A percentile compares a stretch with the other conserved stretches of the same genome.
phyloP scores from a whole-genome alignment of 352 stramenopile genomes.

The Globisporangium orthogonon region DNA sequence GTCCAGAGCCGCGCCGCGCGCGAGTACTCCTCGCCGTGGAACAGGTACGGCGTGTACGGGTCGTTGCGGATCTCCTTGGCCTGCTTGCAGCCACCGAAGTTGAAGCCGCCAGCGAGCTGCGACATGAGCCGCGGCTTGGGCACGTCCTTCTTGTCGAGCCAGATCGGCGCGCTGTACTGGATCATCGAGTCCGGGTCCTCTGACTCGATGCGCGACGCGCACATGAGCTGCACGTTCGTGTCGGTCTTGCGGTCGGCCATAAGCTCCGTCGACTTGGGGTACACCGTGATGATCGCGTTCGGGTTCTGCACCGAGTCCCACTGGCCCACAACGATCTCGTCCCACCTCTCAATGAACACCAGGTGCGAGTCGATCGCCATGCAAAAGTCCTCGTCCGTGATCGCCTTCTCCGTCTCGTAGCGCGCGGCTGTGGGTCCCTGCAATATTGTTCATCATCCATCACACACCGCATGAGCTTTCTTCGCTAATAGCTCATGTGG shows the following conservation, averaged over 20 bases:
- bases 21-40: conserved; percentile 83
- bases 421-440: conserved; percentile 63
- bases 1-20: conserved; percentile 71
- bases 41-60: conserved; percentile 72
- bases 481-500: background rate
- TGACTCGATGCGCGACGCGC: conserved; percentile 66
- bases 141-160: conserved; percentile 59
- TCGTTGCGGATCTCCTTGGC: conserved; percentile 73
- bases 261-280: conserved; percentile 71
- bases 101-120: conserved; percentile 75
- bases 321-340: conserved; percentile 63
- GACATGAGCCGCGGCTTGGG: conserved; percentile 73
- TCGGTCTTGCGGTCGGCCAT: conserved; percentile 43
- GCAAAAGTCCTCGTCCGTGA: conserved; percentile 76
- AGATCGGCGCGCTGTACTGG: conserved; percentile 64
- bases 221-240: conserved; percentile 73
- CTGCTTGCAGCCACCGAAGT: conserved; percentile 70
- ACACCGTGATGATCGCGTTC: conserved; percentile 77
- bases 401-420: conserved; percentile 72
- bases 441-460: background rate
- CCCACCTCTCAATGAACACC: conserved; percentile 70
- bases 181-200: conserved; percentile 67
- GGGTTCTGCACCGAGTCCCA: conserved; percentile 67
- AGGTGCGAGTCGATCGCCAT: conserved; percentile 79
- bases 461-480: no score